Percentiles rank a stretch among this genome's conserved stretches.
phyloP scores from a whole-genome alignment of 2,329 filamentous ascomycete genomes.

The Lanzia echinophila region DNA sequence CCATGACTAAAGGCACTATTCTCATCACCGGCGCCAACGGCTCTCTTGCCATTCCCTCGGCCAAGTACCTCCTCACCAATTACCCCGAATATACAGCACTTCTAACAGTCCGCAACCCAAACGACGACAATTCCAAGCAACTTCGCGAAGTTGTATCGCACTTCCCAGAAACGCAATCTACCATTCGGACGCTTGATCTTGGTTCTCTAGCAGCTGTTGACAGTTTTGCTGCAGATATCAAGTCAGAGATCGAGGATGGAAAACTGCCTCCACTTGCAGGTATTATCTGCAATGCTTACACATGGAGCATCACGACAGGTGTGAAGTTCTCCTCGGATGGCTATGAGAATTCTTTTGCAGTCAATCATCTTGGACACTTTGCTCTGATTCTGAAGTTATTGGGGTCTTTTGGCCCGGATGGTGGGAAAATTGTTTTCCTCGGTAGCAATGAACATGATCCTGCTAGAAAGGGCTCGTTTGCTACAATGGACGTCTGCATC shows the following conservation, averaged over 20 bases:
- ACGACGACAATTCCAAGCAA: neutral
- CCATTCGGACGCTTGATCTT: neutral
- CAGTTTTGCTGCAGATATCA: neutral
- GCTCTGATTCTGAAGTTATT: neutral
- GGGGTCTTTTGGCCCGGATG: neutral
- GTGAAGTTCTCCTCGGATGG: neutral
- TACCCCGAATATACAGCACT: neutral
- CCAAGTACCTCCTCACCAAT: neutral
- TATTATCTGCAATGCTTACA: neutral
- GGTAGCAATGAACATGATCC: neutral
- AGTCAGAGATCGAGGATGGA: neutral
- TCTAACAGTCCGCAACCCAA: neutral
- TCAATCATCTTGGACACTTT: neutral
- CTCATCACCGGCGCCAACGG: conserved; percentile 1
- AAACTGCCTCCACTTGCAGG: neutral
- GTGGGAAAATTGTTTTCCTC: neutral
- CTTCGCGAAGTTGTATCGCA: neutral
- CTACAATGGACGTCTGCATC: neutral
- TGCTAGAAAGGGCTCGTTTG: neutral
- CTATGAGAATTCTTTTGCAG: neutral
- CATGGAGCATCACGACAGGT: neutral
- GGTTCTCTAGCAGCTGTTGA: neutral
- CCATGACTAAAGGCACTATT: neutral
- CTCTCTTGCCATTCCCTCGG: neutral
- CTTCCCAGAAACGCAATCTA: neutral